A percentile compares a stretch with the other conserved stretches of the same genome.
These are phyloP conservation scores for Herpetospermum pedunculosum DNA, from an alignment of 306 rosid genomes.

Conservation along the genomic window DNA sequence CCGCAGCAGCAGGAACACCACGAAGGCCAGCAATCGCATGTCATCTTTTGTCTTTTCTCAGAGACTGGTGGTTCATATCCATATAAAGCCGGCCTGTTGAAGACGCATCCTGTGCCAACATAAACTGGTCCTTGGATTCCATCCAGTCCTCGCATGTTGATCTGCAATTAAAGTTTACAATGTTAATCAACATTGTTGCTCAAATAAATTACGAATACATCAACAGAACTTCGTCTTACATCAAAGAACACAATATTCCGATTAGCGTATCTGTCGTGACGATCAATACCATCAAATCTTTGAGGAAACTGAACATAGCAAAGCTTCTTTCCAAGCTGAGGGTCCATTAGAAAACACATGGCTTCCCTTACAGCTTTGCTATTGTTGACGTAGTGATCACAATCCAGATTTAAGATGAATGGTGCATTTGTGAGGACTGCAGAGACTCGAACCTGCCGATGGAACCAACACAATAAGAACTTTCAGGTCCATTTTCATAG, in stretches of 20 bases:
- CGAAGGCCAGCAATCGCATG: conserved; percentile 74
- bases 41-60: conserved; percentile 60
- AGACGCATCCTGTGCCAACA: conserved; percentile 90
- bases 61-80: conserved; percentile 68
- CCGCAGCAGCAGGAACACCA: conserved; percentile 56
- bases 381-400: conserved; percentile 94
- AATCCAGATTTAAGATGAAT: conserved; percentile 84
- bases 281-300: conserved; percentile 80
- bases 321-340: conserved; percentile 64
- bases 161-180: conserved; percentile 28
- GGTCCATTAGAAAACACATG: conserved; percentile 95
- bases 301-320: conserved; percentile 87
- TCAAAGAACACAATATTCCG: conserved; percentile 64
- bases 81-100: conserved; percentile 80
- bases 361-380: conserved; percentile 88
- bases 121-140: conserved; percentile 97
- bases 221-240: conserved; percentile 32
- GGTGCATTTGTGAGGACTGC: conserved; percentile 96
- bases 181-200: not conserved
- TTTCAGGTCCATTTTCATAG: not conserved
- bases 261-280: conserved; percentile 73
- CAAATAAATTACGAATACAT: not conserved
- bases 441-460: conserved; percentile 73
- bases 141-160: conserved; percentile 93
- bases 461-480: conserved; percentile 5